These are phyloP conservation scores for Schwanniomyces polymorphus DNA, from an alignment of 805 yeast genomes.

Conservation along the genomic window DNA sequence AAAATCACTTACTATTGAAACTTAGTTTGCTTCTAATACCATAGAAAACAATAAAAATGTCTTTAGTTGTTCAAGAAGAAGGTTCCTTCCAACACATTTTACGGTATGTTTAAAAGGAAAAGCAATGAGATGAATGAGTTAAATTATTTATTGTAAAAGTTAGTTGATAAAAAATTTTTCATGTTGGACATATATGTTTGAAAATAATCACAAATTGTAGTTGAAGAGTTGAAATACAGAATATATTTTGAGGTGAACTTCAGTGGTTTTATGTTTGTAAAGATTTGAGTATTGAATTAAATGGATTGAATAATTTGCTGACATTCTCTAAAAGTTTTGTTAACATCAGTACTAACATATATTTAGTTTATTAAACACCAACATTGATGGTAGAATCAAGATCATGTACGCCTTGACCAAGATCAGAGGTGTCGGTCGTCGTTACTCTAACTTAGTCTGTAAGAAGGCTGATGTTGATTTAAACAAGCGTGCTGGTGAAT, in stretches of 20 bases:
- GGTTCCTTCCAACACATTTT: conserved; percentile 99
- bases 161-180: background rate
- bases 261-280: background rate
- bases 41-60: conserved; percentile 55
- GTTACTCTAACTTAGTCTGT: conserved; percentile 99
- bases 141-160: background rate
- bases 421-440: conserved; percentile 99
- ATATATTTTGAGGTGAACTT: too few relatives aligned
- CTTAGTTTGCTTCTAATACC: conserved; percentile 6
- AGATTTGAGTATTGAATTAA: background rate
- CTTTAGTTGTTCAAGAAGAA: conserved; percentile 98
- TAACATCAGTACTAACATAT: conserved; percentile 21
- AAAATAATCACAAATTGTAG: too few relatives aligned
- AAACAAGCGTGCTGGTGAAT: conserved; percentile 99
- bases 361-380: conserved; percentile 96
- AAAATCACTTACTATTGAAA: conserved; percentile 2
- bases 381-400: conserved; percentile 99
- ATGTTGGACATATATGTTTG: background rate
- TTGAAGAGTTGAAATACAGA: too few relatives aligned
- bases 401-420: conserved; percentile 99
- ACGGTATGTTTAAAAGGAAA: conserved; percentile 68
- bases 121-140: background rate
- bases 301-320: background rate
- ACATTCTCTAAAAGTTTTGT: background rate
- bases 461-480: conserved; percentile 99